phyloP scores from a whole-genome alignment of 164 flowering plant species.

The Platanus orientalis region DNA sequence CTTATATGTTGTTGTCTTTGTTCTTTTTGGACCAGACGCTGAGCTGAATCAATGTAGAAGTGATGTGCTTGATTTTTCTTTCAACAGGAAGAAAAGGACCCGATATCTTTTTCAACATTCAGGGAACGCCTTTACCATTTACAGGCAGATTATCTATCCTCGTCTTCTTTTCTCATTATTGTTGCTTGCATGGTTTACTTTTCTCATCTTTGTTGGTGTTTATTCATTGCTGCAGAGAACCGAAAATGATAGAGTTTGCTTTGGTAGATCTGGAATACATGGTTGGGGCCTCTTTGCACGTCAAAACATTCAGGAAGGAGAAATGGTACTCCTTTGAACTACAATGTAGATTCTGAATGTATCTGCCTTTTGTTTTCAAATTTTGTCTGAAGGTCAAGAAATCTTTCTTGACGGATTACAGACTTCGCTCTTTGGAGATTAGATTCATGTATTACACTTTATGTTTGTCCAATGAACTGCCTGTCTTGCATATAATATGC shows the following conservation, averaged over 20 bases:
- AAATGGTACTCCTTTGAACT: conserved; percentile 55
- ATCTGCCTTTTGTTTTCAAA: background rate
- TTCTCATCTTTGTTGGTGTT: conserved; percentile 13
- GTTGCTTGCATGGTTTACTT: conserved; percentile 3
- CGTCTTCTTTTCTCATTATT: conserved; percentile 1
- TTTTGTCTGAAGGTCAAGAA: background rate
- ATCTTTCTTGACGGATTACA: background rate
- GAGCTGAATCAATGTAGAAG: background rate
- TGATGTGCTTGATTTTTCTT: conserved; percentile 12
- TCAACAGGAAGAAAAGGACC: conserved; percentile 56
- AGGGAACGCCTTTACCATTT: conserved; percentile 72
- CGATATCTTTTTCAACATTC: conserved; percentile 62
- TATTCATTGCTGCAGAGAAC: conserved; percentile 50
- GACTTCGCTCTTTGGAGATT: background rate
- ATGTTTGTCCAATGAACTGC: no score
- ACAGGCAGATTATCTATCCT: conserved; percentile 45
- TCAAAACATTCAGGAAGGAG: conserved; percentile 86
- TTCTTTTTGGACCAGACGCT: background rate
- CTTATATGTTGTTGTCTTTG: background rate
- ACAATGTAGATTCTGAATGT: background rate
- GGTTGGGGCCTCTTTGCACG: conserved; percentile 99
- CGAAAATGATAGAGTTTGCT: conserved; percentile 75
- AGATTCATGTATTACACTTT: no score
- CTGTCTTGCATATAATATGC: no score
- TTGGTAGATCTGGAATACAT: conserved; percentile 95